These are phyloP conservation scores for Helicocarpus griseus DNA, from an alignment of 2,329 filamentous ascomycete genomes.

Conservation along the genomic window DNA sequence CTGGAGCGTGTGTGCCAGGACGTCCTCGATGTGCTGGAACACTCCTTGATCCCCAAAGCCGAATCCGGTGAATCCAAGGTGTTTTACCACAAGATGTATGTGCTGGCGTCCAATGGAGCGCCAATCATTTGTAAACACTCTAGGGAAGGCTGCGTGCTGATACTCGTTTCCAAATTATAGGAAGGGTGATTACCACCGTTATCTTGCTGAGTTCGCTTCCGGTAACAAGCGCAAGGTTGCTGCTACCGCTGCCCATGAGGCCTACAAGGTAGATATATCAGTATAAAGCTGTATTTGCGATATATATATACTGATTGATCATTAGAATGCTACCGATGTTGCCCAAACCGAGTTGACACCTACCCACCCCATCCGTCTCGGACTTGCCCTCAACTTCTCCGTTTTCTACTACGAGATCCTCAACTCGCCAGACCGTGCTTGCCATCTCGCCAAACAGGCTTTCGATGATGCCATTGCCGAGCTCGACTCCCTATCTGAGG, in stretches of 20 bases:
- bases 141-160: conserved; percentile 4
- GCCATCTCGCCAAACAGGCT: conserved; percentile 97
- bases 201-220: conserved; percentile 85
- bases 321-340: conserved; percentile 88
- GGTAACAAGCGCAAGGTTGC: conserved; percentile 87
- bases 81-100: conserved; percentile 99
- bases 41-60: conserved; percentile 89
- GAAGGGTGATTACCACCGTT: conserved; percentile 97
- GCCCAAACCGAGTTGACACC: conserved; percentile 95
- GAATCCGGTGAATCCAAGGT: conserved; percentile 98
- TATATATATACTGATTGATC: conserved; percentile 12
- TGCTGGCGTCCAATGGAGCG: conserved; percentile 16
- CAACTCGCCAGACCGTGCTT: conserved; percentile 94
- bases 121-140: not conserved
- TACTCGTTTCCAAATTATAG: conserved; percentile 37
- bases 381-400: conserved; percentile 96
- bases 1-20: conserved; percentile 98
- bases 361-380: conserved; percentile 95
- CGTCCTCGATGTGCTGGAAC: conserved; percentile 87
- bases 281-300: not conserved
- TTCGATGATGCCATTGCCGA: conserved; percentile 98
- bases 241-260: conserved; percentile 80
- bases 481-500: conserved; percentile 94
- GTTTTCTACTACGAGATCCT: conserved; percentile 99
- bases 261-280: conserved; percentile 76